Evolutionary conservation across 345 rosid species (phyloP).

Genomic region (Brassica napus): DNA sequence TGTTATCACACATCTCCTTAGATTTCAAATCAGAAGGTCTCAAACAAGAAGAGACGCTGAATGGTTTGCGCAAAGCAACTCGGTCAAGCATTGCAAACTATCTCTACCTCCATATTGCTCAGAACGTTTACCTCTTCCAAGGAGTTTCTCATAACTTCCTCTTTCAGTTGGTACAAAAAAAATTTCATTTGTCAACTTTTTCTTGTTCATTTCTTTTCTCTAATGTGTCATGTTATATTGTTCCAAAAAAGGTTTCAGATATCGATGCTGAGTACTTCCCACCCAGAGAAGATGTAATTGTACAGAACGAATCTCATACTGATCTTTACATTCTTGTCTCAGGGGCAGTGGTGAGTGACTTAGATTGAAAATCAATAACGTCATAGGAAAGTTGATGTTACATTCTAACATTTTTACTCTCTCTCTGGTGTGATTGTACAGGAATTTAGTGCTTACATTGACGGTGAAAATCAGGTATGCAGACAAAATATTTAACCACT

Average conservation of each 20-base stretch:
- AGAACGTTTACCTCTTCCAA: constrained; percentile 67
- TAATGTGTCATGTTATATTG: background rate
- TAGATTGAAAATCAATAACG: background rate
- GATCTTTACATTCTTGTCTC: constrained; percentile 83
- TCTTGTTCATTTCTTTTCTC: background rate
- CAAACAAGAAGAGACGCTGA: constrained; percentile 84
- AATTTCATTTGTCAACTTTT: background rate
- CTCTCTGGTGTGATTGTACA: constrained; percentile 36
- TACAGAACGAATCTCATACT: constrained; percentile 77
- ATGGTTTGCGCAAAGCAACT: constrained; percentile 86
- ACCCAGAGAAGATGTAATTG: constrained; percentile 74
- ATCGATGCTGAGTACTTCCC: constrained; percentile 96
- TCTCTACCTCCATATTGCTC: constrained; percentile 74
- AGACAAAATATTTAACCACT: background rate
- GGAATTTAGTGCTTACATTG: constrained; percentile 53
- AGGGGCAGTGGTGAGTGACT: constrained; percentile 68
- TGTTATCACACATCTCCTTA: constrained; percentile 84
- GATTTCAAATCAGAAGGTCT: constrained; percentile 85
- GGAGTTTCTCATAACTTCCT: constrained; percentile 90
- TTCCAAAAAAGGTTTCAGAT: constrained; percentile 63
- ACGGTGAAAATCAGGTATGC: constrained; percentile 60
- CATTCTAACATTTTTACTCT: background rate
- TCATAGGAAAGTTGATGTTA: background rate
- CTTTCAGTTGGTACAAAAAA: constrained; percentile 76
- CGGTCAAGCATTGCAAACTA: constrained; percentile 75